Evolutionary conservation across 345 rosid species (phyloP).

Genomic region (Aquilaria sinensis): DNA sequence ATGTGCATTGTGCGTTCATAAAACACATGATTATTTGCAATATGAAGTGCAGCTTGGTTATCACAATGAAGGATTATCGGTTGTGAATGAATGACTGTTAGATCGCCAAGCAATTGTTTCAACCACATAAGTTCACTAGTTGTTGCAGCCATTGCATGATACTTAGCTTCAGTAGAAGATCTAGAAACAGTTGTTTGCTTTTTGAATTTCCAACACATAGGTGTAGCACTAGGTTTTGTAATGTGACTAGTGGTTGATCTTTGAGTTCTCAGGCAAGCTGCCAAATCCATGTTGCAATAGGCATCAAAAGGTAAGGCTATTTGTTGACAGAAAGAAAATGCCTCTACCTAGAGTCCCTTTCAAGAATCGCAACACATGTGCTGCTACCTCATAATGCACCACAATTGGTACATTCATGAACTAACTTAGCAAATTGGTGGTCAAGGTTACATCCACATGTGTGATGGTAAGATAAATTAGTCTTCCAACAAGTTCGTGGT

Average conservation of each 20-base stretch:
- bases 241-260: background rate
- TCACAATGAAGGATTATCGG: background rate
- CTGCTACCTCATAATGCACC: background rate
- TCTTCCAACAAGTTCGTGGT: background rate
- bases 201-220: background rate
- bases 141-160: background rate
- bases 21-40: background rate
- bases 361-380: background rate
- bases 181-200: background rate
- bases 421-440: background rate
- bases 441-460: background rate
- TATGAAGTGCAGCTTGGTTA: background rate
- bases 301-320: background rate
- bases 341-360: background rate
- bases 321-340: background rate
- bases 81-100: background rate
- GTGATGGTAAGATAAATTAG: background rate
- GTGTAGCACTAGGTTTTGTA: background rate
- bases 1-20: background rate
- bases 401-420: background rate
- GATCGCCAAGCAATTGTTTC: background rate
- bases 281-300: background rate
- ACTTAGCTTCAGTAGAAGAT: background rate
- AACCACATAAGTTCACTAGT: background rate
- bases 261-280: background rate